Evolutionary conservation across 305 asterid genomes (phyloP), one percentile per base, ranked within the genome.

Genomic region (Fraxinus platypoda): DNA sequence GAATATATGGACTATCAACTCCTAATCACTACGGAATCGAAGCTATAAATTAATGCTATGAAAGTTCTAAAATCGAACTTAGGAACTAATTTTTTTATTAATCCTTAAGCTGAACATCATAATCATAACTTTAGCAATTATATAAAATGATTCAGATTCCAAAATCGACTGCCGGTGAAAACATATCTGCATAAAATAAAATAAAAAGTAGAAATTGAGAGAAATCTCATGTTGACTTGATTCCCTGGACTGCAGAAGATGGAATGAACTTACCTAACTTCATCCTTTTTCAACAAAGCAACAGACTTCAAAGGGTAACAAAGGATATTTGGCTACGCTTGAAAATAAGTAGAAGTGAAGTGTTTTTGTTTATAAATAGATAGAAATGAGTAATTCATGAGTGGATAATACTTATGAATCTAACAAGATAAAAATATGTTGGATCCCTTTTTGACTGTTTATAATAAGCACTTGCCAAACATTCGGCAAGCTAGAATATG

Each of bases 251-350:
- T 52, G 3, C 30, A 6, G 30, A 85, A 82, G 76, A 79, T 79
- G 64, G 78, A 81, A 57, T 30, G 49, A 34, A 31, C 81, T 31
- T 35, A 81, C 83, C 85, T 66, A 82, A 85, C 71, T 79, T 3
- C 74, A 52, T 15, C 49, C 8, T 52, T 52, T n/a, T 57, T 12
- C 57, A 35, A 1, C 57, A 35, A 31, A 78, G 35, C 34, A 19
- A 11, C 11, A n/a, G 34, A 78, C 28, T 78, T 33, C 19, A 62
- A 19, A 59, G 43, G 80, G 25, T 31, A 30, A 54, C 13, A 77
- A 57, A 26, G 72, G 43, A 73, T 74, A 52, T 57, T 41, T 54
- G 74, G 66, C 25, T 3, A 33, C 38, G 79, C 26, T 76, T 11
- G 12, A 8, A 49, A 66, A 73, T 7, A 26, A 62, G 74, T 7